A percentile compares a stretch with the other conserved stretches of the same genome.
Evolutionary conservation across 2,329 filamentous ascomycete species (phyloP).

Genomic region (Escovopsis sp.): DNA sequence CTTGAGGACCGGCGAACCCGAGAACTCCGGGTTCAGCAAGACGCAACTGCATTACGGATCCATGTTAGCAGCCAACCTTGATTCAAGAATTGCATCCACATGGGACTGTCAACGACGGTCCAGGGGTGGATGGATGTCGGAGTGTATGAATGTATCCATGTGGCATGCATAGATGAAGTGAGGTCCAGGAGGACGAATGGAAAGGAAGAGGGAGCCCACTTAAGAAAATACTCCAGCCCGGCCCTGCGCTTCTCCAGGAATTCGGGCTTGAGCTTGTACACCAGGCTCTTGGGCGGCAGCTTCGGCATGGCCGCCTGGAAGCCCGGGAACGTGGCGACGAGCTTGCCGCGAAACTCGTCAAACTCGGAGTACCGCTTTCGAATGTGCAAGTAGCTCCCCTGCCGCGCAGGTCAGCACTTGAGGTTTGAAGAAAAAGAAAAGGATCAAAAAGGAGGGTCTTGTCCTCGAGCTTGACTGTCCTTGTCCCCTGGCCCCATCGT

Average conservation of each 20-base stretch:
- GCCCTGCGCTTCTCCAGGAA: constrained; percentile 75
- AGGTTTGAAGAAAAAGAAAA: too few relatives aligned
- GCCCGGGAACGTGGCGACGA: constrained; percentile 68
- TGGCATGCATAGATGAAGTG: too few relatives aligned
- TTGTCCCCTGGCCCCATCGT: too few relatives aligned
- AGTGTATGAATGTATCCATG: too few relatives aligned
- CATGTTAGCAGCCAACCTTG: neutral
- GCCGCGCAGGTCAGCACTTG: neutral
- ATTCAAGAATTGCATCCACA: too few relatives aligned
- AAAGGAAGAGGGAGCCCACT: constrained; percentile 40
- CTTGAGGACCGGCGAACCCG: constrained; percentile 76
- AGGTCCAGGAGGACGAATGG: neutral
- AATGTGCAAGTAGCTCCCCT: constrained; percentile 47
- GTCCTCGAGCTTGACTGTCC: too few relatives aligned
- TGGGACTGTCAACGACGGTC: too few relatives aligned
- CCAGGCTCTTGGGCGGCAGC: constrained; percentile 78
- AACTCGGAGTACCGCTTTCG: constrained; percentile 84
- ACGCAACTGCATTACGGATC: constrained; percentile 48
- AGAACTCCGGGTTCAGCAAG: constrained; percentile 83
- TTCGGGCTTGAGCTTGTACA: constrained; percentile 68
- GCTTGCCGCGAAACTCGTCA: constrained; percentile 58
- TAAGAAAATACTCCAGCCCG: constrained; percentile 83
- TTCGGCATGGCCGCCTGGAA: constrained; percentile 76
- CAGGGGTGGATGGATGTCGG: too few relatives aligned
- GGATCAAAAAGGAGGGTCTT: neutral